Base-by-base conservation (phyloP, 2,329 filamentous ascomycete genomes). In the Daldinia eschscholtzii region DNA sequence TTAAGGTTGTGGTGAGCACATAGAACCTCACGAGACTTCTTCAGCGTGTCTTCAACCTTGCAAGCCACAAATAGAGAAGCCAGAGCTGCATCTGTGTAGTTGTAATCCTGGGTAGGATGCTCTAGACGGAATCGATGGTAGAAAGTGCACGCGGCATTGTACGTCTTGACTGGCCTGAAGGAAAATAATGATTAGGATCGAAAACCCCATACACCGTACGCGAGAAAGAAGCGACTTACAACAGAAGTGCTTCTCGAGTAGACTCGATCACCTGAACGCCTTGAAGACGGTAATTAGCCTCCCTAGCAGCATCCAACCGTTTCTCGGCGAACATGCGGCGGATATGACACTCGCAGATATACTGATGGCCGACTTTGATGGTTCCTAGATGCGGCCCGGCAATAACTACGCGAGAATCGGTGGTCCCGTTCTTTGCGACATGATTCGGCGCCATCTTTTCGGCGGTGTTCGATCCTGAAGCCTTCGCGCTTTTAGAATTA, bases 11-110 rank as follows among this genome's bases (percentile, higher is more conserved):
- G 93, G 26, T 93, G 91, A 0, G 94, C 94, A 65, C 93, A 97
- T 15, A 98, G 85, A 68, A 99, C 97, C 71, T 99, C 96, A 65
- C 89, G 90, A 3, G 93, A 97, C 83, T 98, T 98, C 82, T 99
- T 99, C 73, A 98, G 88, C 0, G 96, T 99, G 80, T 99, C 96
- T 80, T 99, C 96, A 52, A 97, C 94, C 83, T 99, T 99, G 85
- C 95, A 98, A 2, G 94, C 94, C 2, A 94, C 92, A 76, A 98
- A 95, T 7, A 99, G 84, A 26, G 93, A 92, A 0, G 96, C 93
- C 6, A 96, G 88, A 0, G 95, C 93, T 1, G 93, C 94, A 78
- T 98, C 95, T 79, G 93, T 81, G 71, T 90, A 94, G 79, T 92
- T 92, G 80, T 97, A 97, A 76, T 97, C 94, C 72, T 85, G 89